A percentile compares a stretch with the other conserved stretches of the same genome.
Evolutionary conservation across 768 basidiomycete genomes (phyloP).

Genomic region (Boletus edulis): DNA sequence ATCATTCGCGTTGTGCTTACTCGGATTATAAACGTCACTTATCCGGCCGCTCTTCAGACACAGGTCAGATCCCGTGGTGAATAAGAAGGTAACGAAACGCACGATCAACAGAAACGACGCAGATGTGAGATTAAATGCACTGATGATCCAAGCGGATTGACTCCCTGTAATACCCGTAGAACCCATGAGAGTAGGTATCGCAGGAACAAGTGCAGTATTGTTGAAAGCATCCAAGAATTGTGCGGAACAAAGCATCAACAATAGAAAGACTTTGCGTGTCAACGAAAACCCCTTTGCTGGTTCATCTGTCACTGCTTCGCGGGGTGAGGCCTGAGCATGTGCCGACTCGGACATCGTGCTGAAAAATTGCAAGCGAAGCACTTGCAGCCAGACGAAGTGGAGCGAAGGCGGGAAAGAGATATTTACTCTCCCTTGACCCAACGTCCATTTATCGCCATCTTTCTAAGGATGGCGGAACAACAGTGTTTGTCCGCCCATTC

Average conservation of each 20-base stretch:
- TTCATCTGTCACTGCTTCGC: neutral
- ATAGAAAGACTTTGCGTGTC: slow-evolving; percentile 28
- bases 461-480: neutral
- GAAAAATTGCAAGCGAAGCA: neutral
- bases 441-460: neutral
- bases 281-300: slow-evolving; percentile 15
- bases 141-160: slow-evolving; percentile 36
- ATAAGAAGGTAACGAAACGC: neutral
- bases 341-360: slow-evolving; percentile 11
- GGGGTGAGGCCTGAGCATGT: neutral
- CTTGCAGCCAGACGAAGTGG: neutral
- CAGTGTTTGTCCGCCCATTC: neutral
- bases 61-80: slow-evolving; percentile 7
- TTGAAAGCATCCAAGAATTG: slow-evolving; percentile 45
- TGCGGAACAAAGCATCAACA: slow-evolving; percentile 39
- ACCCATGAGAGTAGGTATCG: slow-evolving; percentile 34
- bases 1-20: slow-evolving; percentile 23
- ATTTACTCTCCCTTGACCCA: neutral
- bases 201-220: slow-evolving; percentile 40
- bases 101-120: slow-evolving; percentile 37
- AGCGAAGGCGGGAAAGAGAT: neutral
- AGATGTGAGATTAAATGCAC: slow-evolving; percentile 47
- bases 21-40: slow-evolving; percentile 27
- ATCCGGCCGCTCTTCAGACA: slow-evolving; percentile 24
- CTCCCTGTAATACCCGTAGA: slow-evolving; percentile 8